phyloP scores from a whole-genome alignment of 345 rosid species.

The Lepidium didymum region DNA sequence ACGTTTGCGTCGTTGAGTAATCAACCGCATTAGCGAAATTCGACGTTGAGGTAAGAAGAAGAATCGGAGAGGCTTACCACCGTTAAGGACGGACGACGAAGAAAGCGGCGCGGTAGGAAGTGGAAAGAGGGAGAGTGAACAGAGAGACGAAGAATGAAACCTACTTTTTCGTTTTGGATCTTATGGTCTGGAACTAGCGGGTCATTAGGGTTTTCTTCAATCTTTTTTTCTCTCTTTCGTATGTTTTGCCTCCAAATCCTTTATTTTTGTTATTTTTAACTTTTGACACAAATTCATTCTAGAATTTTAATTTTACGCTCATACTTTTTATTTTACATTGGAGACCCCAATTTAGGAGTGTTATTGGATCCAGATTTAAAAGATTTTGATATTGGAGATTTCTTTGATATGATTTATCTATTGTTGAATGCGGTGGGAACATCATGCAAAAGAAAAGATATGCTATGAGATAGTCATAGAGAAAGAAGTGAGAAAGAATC shows the following conservation, averaged over 20 bases:
- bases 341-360: background rate
- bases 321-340: background rate
- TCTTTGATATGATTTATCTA: no score
- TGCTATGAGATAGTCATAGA: no score
- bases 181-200: slow-evolving; percentile 10
- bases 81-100: slow-evolving; percentile 9
- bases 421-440: no score
- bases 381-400: no score
- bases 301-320: background rate
- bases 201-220: slow-evolving; percentile 19
- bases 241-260: background rate
- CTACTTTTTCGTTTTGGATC: background rate
- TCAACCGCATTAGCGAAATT: background rate
- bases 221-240: background rate
- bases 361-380: no score
- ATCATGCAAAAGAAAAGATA: no score
- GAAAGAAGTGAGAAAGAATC: no score
- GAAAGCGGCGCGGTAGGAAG: slow-evolving; percentile 5
- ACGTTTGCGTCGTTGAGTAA: background rate
- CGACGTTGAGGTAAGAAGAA: background rate
- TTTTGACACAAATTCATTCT: background rate
- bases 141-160: background rate
- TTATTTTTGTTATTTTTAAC: background rate
- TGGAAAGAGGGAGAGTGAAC: background rate
- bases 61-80: background rate